A percentile compares a stretch with the other conserved stretches of the same genome.
Conservation (phyloP, 2,329 filamentous ascomycete genomes). For the Botryotinia convoluta region DNA sequence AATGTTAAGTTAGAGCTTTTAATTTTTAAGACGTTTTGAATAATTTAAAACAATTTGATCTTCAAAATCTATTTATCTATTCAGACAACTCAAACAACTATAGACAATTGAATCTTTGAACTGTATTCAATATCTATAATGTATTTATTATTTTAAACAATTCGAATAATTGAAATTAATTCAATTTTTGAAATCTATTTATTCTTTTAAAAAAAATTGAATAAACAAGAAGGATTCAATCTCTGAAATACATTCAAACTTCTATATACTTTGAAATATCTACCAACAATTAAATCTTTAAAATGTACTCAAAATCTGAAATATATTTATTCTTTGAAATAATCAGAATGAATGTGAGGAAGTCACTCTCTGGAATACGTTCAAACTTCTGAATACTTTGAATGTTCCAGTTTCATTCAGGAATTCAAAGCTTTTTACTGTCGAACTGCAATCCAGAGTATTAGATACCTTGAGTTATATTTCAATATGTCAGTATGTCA, state of each 20-base stretch:
- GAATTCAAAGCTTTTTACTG: neutral
- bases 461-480: neutral
- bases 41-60: neutral
- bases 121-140: neutral
- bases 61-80: neutral
- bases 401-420: neutral
- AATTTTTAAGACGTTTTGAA: neutral
- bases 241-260: neutral
- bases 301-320: too few species aligned
- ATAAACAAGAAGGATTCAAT: accelerated
- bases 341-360: too few species aligned
- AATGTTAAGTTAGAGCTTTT: neutral
- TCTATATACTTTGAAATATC: neutral
- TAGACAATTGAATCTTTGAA: neutral
- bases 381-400: neutral
- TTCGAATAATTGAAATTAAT: too few species aligned
- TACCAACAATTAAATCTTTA: too few species aligned
- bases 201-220: neutral
- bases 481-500: neutral
- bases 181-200: neutral
- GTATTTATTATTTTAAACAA: too few species aligned
- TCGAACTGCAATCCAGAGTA: neutral
- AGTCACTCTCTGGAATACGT: neutral
- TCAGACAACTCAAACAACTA: neutral
- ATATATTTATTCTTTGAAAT: too few species aligned